phyloP scores from a whole-genome alignment of 2,329 filamentous ascomycete genomes.

The Cladophialophora psammophila region DNA sequence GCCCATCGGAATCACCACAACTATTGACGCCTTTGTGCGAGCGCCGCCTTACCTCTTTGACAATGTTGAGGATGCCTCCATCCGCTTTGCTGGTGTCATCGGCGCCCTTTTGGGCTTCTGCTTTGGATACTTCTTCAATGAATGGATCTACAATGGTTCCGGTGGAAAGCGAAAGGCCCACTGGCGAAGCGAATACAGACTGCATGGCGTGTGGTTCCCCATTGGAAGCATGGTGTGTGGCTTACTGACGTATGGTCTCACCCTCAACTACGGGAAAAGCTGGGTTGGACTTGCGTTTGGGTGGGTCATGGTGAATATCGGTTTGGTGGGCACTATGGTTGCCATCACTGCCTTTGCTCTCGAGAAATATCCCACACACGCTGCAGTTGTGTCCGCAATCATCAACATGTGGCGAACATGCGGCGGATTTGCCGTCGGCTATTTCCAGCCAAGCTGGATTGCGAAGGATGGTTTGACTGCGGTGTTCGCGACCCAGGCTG shows the following conservation, averaged over 20 bases:
- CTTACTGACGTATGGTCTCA: conserved; percentile 44
- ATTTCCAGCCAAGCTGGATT: conserved; percentile 50
- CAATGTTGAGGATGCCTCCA: conserved; percentile 47
- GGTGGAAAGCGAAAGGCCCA: conserved; percentile 32
- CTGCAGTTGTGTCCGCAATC: conserved; percentile 47
- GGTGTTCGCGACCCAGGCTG: conserved; percentile 48
- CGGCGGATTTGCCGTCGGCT: conserved; percentile 49
- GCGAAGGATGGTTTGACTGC: conserved; percentile 43
- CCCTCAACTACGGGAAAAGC: conserved; percentile 45
- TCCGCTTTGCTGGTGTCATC: conserved; percentile 49
- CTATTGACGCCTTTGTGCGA: conserved; percentile 46
- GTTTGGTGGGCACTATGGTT: conserved; percentile 47
- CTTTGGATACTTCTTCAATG: conserved; percentile 48
- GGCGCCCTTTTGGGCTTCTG: conserved; percentile 46
- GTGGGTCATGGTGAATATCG: conserved; percentile 49
- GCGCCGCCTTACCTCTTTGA: conserved; percentile 47
- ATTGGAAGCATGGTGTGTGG: conserved; percentile 44
- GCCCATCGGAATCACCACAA: conserved; percentile 51
- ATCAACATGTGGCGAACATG: conserved; percentile 51
- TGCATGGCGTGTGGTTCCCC: conserved; percentile 49
- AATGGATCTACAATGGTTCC: conserved; percentile 43
- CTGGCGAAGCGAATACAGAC: conserved; percentile 47
- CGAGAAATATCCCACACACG: conserved; percentile 47
- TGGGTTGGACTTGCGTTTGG: conserved; percentile 50
- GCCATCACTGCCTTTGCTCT: conserved; percentile 49